These are phyloP conservation scores for Mortierella sp. DNA, from an alignment of 371 early-diverging fungal genomes.

Conservation along the genomic window DNA sequence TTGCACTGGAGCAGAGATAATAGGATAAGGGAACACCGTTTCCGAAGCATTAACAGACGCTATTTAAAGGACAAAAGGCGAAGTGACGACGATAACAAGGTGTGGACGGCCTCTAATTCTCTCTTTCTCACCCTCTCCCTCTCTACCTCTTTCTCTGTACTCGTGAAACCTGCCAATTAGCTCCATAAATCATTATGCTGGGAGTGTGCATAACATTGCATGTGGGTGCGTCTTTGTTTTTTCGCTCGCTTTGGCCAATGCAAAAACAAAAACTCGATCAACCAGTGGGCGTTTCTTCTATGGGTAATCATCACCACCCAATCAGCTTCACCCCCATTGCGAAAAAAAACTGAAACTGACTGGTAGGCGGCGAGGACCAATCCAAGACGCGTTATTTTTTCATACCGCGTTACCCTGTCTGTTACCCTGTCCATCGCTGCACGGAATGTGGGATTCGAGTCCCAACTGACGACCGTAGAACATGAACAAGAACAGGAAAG, in stretches of 20 bases:
- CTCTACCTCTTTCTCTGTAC: no score
- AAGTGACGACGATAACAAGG: no score
- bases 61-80: no score
- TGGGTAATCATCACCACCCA: not conserved
- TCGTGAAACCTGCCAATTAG: no score
- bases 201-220: not conserved
- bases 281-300: not conserved
- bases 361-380: not conserved
- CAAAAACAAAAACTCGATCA: not conserved
- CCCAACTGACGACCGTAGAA: not conserved
- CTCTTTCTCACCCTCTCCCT: no score
- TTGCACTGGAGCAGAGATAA: no score
- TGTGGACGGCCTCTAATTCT: no score
- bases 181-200: not conserved
- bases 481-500: not conserved
- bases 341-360: no score
- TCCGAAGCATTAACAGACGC: no score
- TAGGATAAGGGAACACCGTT: no score
- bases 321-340: not conserved
- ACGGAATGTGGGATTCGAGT: not conserved
- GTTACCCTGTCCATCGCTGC: not conserved
- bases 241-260: not conserved
- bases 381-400: not conserved
- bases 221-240: not conserved
- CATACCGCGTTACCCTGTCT: not conserved